Percentiles rank a stretch among this genome's conserved stretches.
Conservation (phyloP, 192 early-diverging fungal genomes). For the Backusella macrospora region DNA sequence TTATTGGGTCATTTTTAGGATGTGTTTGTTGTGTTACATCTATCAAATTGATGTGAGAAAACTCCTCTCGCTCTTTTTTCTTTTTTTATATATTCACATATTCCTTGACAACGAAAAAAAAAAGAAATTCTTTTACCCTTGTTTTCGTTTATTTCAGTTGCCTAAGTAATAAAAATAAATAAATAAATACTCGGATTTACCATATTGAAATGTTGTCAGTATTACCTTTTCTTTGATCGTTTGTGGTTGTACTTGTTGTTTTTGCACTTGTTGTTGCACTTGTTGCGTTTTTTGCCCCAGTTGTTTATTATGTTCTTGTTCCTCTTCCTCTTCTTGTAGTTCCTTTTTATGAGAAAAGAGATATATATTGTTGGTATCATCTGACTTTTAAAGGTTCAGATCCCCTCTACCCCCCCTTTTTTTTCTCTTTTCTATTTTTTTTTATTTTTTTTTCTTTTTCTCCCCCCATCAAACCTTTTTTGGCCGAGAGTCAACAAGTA, state of each 20-base stretch:
- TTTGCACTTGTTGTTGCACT: not conserved
- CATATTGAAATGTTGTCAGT: not conserved
- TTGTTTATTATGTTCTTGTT: too few relatives aligned
- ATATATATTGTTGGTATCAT: not conserved
- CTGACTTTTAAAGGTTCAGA: slow-evolving; percentile 23
- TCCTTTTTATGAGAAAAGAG: too few relatives aligned
- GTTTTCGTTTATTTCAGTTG: slow-evolving; percentile 4
- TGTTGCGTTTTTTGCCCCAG: not conserved
- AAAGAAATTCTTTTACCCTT: not conserved
- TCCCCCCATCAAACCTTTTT: slow-evolving; percentile 23
- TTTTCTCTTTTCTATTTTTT: too few relatives aligned
- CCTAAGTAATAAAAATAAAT: not conserved
- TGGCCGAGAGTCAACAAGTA: not conserved
- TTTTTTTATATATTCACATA: not conserved
- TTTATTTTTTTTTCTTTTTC: not conserved
- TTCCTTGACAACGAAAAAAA: slow-evolving; percentile 14
- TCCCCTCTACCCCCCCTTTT: not conserved
- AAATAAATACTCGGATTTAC: not conserved
- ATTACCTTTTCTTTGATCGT: not conserved
- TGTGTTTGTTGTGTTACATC: slow-evolving; percentile 14
- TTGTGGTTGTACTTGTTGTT: not conserved
- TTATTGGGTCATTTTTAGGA: slow-evolving; percentile 35
- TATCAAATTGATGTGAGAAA: slow-evolving; percentile 18
- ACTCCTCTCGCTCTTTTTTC: not conserved
- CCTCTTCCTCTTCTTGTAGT: slow-evolving; percentile 1